phyloP scores from a whole-genome alignment of 2,329 filamentous ascomycete species.

The Acarospora socialis region DNA sequence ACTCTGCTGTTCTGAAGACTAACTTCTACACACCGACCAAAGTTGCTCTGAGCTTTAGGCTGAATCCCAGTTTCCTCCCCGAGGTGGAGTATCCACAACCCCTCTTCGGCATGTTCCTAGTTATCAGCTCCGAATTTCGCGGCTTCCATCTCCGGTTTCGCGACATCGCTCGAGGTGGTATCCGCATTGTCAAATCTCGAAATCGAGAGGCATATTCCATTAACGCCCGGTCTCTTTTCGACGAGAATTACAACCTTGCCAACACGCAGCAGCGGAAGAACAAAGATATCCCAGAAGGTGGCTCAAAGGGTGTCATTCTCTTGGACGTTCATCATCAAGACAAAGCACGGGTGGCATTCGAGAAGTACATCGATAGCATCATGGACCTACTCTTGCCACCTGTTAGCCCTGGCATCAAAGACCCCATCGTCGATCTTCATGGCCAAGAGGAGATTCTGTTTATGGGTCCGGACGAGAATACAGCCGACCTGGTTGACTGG shows the following conservation, averaged over 20 bases:
- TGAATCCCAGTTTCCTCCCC: conserved; percentile 80
- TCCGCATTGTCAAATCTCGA: conserved; percentile 95
- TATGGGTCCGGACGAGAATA: conserved; percentile 98
- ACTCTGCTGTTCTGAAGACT: conserved; percentile 84
- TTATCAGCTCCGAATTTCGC: conserved; percentile 91
- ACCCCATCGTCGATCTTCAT: conserved; percentile 90
- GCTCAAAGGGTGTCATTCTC: conserved; percentile 93
- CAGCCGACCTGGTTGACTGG: conserved; percentile 92
- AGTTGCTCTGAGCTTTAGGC: conserved; percentile 89
- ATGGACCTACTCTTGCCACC: conserved; percentile 85
- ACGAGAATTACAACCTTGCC: conserved; percentile 96
- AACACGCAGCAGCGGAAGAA: conserved; percentile 99
- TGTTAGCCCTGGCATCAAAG: conserved; percentile 91
- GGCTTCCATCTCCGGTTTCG: conserved; percentile 97
- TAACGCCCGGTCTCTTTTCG: conserved; percentile 90
- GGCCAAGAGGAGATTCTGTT: conserved; percentile 95
- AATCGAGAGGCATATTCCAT: conserved; percentile 93
- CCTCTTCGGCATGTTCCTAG: conserved; percentile 95
- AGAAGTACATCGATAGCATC: conserved; percentile 99
- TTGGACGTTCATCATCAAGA: conserved; percentile 90
- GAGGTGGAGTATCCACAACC: conserved; percentile 84
- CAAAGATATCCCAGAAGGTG: conserved; percentile 97
- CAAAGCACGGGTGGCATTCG: conserved; percentile 80
- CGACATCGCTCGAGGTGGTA: conserved; percentile 91
- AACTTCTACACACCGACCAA: conserved; percentile 98